Base-by-base conservation (phyloP, 352 stramenopile genomes). In the Phytophthora meadii region DNA sequence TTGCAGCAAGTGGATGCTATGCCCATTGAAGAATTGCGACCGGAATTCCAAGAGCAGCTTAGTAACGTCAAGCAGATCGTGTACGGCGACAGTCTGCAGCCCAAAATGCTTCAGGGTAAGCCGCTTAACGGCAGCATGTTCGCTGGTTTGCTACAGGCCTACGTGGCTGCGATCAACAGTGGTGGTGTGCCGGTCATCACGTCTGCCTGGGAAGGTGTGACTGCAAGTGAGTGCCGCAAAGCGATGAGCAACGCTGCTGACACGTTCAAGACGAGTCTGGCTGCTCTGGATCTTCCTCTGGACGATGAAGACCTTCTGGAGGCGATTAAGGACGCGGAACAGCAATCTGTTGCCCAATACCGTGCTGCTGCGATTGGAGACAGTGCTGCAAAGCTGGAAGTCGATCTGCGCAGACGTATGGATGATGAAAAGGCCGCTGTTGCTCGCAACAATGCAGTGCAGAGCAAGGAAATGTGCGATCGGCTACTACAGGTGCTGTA, bases 161-260 rank as follows among this genome's bases (percentile, higher is more conserved):
- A 96, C 58, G 88, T 96, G 24, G 82, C 87, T 28, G 87, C 89
- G 5, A 92, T 93, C 48, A 95, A 95, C 76, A 87, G 96, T 70
- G 81, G 97, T 25, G 85, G 87, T 27, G 87, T 96, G 36, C 90
- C 90, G 1, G 87, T 93, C 27, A 96, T 97, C 58, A 90, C 84
- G 11, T 94, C 83, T 8, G 90, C 90, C 11, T 97, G 90, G 90
- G 85, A 95, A 51, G 84, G 83, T 15, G 87, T 96, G 32, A 93
- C 87, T 28, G 81, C 78, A 2, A 92, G 79, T 48, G 87, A 96
- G 61, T 93, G 83, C 60, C 82, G 83, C 27, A 94, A 95, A 63
- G 87, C 87, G 7, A 83, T 92, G 65, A 76, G 65, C 28, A 70
- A 46, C 3, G 79, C 85, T 40, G 72, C 82, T 32, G 87, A 92